Evolutionary conservation across 345 rosid species (phyloP), one percentile per base, ranked within the genome.

Genomic region (Eucalyptus coolabah): DNA sequence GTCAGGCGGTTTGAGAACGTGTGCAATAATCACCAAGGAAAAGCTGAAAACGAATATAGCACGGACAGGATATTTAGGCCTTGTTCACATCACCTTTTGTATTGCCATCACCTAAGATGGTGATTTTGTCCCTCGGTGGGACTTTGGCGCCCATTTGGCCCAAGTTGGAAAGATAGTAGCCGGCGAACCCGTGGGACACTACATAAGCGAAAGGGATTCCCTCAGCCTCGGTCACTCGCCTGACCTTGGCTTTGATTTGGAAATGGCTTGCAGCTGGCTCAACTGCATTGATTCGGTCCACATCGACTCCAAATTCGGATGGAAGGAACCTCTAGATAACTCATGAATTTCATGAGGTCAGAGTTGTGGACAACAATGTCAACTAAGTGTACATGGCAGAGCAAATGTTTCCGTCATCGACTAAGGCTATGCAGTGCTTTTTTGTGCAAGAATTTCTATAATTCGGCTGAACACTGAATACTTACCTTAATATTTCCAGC

Each of bases 181-280:
- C 85, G 12, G 91, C 90, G 1, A 87, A 82, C 85, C 85, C 42
- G 28, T 91, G 81, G 90, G 16, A 91, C 13, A 86, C 72, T 42
- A 91, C 72, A 17, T 77, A 91, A 47, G 92, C 90, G 89, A 89
- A 91, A 32, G 94, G 94, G 42, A 93, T 92, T 30, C 90, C 91
- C 87, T 86, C 89, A 2, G 93, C 93, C 80, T 92, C 92, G 18
- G 90, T 42, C 15, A 88, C 89, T 60, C 91, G 28, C 15, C 93
- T 89, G 28, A 92, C 72, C 72, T 69, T 63, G 30, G 90, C 49
- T 88, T 93, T 91, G 42, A 30, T n/a, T 28, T 17, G 47, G 32
- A 24, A 86, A 5, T 30, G 88, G 56, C 82, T 50, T 77, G 30
- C 88, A 50, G 19, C 91, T 14, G 93, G 94, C 89, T 90, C 93